phyloP scores from a whole-genome alignment of 176 grass and related monocot genomes.

The Otatea glauca region DNA sequence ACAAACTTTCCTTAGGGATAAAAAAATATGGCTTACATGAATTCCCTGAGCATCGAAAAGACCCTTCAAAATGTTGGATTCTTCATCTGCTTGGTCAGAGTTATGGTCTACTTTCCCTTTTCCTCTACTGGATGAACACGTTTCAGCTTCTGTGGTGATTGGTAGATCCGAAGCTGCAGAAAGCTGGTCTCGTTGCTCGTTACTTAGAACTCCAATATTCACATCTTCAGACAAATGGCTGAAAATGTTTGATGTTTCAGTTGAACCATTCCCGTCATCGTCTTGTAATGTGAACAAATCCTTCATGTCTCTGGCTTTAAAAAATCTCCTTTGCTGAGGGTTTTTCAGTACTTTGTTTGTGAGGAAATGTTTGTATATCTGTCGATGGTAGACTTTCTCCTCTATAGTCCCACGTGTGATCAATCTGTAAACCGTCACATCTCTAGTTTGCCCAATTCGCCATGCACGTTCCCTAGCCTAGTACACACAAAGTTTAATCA shows the following conservation, averaged over 20 bases:
- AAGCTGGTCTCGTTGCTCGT: slow-evolving; percentile 26
- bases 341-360: slow-evolving; percentile 94
- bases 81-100: slow-evolving; percentile 49
- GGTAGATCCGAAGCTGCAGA: slow-evolving; percentile 18
- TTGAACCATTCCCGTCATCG: slow-evolving; percentile 49
- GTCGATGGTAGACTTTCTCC: slow-evolving; percentile 93
- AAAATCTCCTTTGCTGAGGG: slow-evolving; percentile 87
- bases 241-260: slow-evolving; percentile 93
- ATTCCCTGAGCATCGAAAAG: slow-evolving; percentile 88
- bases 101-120: slow-evolving; percentile 45
- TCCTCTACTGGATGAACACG: slow-evolving; percentile 32
- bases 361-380: slow-evolving; percentile 96
- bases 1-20: background rate
- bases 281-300: slow-evolving; percentile 90
- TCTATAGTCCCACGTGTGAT: slow-evolving; percentile 95
- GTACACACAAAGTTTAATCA: slow-evolving; percentile 40
- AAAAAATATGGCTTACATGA: slow-evolving; percentile 64
- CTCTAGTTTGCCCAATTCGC: slow-evolving; percentile 86
- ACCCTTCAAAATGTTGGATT: slow-evolving; percentile 71
- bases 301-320: slow-evolving; percentile 95
- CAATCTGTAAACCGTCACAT: slow-evolving; percentile 86
- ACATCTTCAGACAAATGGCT: slow-evolving; percentile 71
- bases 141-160: slow-evolving; percentile 32
- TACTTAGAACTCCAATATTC: slow-evolving; percentile 55
- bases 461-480: slow-evolving; percentile 97